Evolutionary conservation across 352 stramenopile species (phyloP), one percentile per base, ranked within the genome.

Genomic region (Phytopythium oedochilum): DNA sequence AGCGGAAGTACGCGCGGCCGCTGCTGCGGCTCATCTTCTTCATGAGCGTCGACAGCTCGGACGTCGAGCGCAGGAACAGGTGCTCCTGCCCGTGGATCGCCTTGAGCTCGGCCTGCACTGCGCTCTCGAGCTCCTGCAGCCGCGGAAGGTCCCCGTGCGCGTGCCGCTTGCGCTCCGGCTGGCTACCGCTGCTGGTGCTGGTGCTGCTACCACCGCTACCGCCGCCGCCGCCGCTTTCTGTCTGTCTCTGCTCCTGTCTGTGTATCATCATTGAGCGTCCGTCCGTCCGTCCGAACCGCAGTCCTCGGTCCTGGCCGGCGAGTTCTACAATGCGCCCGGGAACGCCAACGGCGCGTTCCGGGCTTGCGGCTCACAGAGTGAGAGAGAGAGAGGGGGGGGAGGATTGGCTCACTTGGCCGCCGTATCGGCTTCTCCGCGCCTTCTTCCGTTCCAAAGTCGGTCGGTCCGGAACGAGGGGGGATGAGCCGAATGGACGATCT

Each of bases 1-100:
- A 92, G 34, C 78, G 78, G 52, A 94, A 92, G 68, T 94, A 94
- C 3, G 78, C 68, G 36, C 80, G 81, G 47, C 81, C 83, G 38
- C 88, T 76, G 25, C 77, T 64, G 50, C 83, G 74, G 31, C 76
- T 80, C 18, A 94, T 63, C 53, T 85, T 78, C 44, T 86, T 87
- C 63, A 94, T 75, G 18, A 89, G 62, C 49, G 61, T 57, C 54
- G 77, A 88, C 28, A 94, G 75, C 48, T 82, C 78, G 9, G 83
- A 91, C 12, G 71, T 88, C 22, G 81, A 79, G 42, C 83, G 81
- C 59, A 94, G 61, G 50, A 94, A 94, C n/a, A 89, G 66, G 39
- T 92, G 78, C 55, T 91, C 81, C 34, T 78, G 74, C 10, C 81
- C 81, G 20, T 72, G 60, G 20, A 85, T 63, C 54, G 70, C 71